Percentiles rank a stretch among this genome's conserved stretches.
Evolutionary conservation across 805 yeast species (phyloP).

Genomic region (Starmerella vaccinii): DNA sequence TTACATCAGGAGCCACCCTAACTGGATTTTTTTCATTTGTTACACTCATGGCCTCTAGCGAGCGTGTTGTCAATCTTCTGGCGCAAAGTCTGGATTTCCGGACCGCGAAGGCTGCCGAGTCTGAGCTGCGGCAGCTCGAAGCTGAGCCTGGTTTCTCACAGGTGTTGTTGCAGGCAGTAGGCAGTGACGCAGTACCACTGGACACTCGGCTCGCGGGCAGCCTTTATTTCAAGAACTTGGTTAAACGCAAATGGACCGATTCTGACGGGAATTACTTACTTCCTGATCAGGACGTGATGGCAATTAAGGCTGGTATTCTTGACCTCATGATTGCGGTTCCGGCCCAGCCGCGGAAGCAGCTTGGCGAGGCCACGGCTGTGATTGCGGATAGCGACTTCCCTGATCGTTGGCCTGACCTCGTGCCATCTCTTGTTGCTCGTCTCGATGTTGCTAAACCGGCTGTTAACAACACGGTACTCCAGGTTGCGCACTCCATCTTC

Average conservation of each 20-base stretch:
- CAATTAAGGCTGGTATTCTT: constrained; percentile 67
- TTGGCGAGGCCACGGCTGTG: constrained; percentile 84
- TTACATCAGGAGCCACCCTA: constrained; percentile 6
- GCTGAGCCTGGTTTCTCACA: constrained; percentile 62
- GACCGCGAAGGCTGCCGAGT: constrained; percentile 38
- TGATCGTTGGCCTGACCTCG: constrained; percentile 66
- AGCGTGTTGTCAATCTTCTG: constrained; percentile 26
- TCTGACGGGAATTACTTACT: constrained; percentile 73
- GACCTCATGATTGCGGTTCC: constrained; percentile 81
- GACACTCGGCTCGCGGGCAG: constrained; percentile 78
- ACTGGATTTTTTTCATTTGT: background rate
- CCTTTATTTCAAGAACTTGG: constrained; percentile 76
- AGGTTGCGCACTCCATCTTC: constrained; percentile 91
- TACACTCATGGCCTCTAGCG: constrained; percentile 11
- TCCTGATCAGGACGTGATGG: constrained; percentile 47
- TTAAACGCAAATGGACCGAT: constrained; percentile 79
- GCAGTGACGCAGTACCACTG: constrained; percentile 43
- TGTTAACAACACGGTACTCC: constrained; percentile 72
- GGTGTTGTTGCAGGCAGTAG: constrained; percentile 64
- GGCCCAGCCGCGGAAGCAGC: constrained; percentile 60
- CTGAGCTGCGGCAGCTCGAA: constrained; percentile 53
- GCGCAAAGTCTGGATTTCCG: constrained; percentile 26
- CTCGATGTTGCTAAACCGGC: constrained; percentile 45
- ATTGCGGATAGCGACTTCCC: constrained; percentile 97
- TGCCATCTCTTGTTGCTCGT: constrained; percentile 49